Base-by-base conservation (phyloP, 2,329 filamentous ascomycete genomes). In the Neonectria ditissima region DNA sequence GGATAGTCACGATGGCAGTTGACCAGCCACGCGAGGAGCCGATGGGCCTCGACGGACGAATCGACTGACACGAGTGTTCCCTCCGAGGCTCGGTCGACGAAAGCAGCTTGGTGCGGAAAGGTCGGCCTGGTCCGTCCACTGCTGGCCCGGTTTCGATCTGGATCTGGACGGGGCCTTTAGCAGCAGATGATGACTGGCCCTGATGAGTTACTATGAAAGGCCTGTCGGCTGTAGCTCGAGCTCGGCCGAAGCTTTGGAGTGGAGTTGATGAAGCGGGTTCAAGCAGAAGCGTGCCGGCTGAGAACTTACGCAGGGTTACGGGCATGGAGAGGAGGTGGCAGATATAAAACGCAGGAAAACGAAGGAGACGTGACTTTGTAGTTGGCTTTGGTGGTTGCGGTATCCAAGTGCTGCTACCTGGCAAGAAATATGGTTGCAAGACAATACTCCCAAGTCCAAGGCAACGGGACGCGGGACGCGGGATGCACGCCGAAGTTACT, bases 31-130 rank as follows among this genome's bases (percentile, higher is more conserved):
- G 11, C 20, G 10, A 43, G 18, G 16, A 26, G 24, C 26, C 22
- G n/a, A 39, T 20, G 30, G 24, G 44, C 26, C 28, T 48, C 41
- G 50, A 61, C 48, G 47, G 48, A 45, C 65, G 65, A 72, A 71
- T 72, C 65, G 62, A 71, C 70, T 71, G 68, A 66, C 68, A 69
- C 56, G 55, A 30, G 53, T n/a, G 39, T 53, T 28, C 45, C 39
- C 66, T 65, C 56, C 55, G 59, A 51, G 59, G 54, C 60, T 73
- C 71, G 71, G 71, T 73, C 69, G 65, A 69, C 70, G 55, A 70
- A 73, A 69, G 55, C 61, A 68, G 70, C 59, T 64, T 73, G 70
- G 71, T 26, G 61, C 63, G 63, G 58, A 65, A 65, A 54, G 59
- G 65, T 64, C 71, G 62, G 59, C 62, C 51, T 59, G 70, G 70